Conservation (phyloP, 495 filamentous ascomycete genomes). For the Neurospora sp. region DNA sequence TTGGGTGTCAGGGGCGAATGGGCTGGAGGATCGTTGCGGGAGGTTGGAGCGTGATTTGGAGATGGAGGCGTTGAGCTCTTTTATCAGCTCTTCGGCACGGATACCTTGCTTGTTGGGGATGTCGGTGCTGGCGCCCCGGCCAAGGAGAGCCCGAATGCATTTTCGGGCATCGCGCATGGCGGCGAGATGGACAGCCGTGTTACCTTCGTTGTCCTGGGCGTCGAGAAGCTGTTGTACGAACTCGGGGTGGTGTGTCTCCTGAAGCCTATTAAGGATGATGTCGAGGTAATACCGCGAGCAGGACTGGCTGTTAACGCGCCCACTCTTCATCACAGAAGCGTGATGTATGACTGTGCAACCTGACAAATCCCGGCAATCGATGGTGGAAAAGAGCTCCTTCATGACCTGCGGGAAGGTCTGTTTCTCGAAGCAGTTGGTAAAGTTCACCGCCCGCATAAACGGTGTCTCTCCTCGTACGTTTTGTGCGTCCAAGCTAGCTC, state of each 20-base stretch:
- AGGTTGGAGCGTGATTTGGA: conserved; percentile 30
- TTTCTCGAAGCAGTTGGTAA: conserved; percentile 93
- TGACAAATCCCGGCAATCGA: conserved; percentile 63
- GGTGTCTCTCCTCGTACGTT: conserved; percentile 85
- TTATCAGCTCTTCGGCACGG: conserved; percentile 66
- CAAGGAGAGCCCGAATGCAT: conserved; percentile 61
- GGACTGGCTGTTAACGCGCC: conserved; percentile 61
- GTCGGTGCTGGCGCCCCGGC: conserved; percentile 62
- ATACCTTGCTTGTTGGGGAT: conserved; percentile 70
- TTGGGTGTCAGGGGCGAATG: conserved; percentile 46
- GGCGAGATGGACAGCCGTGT: conserved; percentile 82
- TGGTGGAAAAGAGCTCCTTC: conserved; percentile 64
- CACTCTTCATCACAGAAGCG: conserved; percentile 71
- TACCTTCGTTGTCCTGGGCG: conserved; percentile 68
- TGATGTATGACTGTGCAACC: conserved; percentile 87
- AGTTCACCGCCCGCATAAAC: conserved; percentile 85
- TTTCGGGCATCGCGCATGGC: conserved; percentile 67
- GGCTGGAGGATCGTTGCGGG: conserved; percentile 50
- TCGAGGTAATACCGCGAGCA: conserved; percentile 89
- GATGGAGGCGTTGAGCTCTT: conserved; percentile 43
- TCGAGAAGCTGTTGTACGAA: conserved; percentile 63
- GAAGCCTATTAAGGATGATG: conserved; percentile 73
- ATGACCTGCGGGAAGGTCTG: conserved; percentile 74
- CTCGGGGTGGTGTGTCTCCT: conserved; percentile 52
- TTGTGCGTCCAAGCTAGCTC: conserved; percentile 54